Base-by-base conservation (phyloP, 2,329 filamentous ascomycete species). In the Alternaria gaisen region DNA sequence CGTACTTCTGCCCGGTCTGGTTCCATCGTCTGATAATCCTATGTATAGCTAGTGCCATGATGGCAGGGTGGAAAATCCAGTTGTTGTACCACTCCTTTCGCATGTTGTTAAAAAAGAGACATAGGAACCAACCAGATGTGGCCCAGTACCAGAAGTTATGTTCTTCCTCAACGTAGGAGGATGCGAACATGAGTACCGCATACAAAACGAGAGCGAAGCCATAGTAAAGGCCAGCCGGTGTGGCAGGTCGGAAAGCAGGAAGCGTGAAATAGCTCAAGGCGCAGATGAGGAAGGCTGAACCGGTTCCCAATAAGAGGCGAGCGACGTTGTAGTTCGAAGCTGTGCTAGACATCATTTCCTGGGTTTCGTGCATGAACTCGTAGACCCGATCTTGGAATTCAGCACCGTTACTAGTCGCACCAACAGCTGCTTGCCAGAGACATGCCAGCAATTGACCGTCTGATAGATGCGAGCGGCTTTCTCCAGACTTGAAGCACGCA, bases 131-230 rank as follows among this genome's bases (percentile, higher is more conserved):
- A 7, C 87, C 86, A 0, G 90, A 89, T 0, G 90, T 86, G 1
- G 88, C 80, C 93, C 94, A 98, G 80, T 99, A 98, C 95, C 95
- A 99, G 76, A 97, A 97, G 68, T 98, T 93, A 51, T 99, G 95
- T 77, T 99, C 95, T 80, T 99, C 95, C 79, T 99, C 95, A 2
- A 99, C 93, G 77, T 95, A 99, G 73, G 94, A 98, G 76, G 92
- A 97, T 10, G 94, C 94, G 80, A 98, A 98, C 94, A 98, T 98
- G 88, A 97, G 96, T 38, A 87, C 77, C 1, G 90, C 88, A 73
- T 98, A 97, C 5, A 84, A 71, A 2, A 73, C 16, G 9, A 77
- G 70, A 0, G 76, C 72, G 3, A 80, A 32, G 3, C 73, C 60
- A 61, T 80, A 80, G 66, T 77, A 79, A n/a, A 78, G 18, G 5